A percentile compares a stretch with the other conserved stretches of the same genome.
Conservation (phyloP, 768 basidiomycete genomes). For the Termitomyces eurrhizus region DNA sequence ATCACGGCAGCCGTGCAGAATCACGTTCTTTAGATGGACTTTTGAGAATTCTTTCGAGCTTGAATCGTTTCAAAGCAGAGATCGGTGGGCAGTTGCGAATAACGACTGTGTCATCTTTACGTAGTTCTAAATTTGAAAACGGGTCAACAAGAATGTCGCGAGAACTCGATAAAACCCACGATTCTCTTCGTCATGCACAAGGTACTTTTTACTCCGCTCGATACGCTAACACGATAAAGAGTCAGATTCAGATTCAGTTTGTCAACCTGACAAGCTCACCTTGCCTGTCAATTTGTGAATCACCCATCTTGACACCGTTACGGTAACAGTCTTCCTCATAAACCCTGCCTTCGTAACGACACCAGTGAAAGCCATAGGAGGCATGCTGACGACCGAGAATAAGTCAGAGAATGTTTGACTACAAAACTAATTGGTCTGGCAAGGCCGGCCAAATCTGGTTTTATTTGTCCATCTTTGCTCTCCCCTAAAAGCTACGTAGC, state of each 20-base stretch:
- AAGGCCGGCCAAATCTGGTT: no score
- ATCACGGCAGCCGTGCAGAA: constrained; percentile 10
- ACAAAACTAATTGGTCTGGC: background rate
- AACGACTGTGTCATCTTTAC: constrained; percentile 63
- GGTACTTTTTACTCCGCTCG: constrained; percentile 72
- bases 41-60: constrained; percentile 57
- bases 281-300: constrained; percentile 75
- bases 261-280: constrained; percentile 34
- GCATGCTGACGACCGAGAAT: constrained; percentile 41
- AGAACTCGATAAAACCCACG: constrained; percentile 37
- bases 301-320: constrained; percentile 72
- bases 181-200: constrained; percentile 72
- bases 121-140: constrained; percentile 42
- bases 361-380: constrained; percentile 73
- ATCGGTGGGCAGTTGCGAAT: constrained; percentile 82
- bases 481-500: no score
- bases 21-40: constrained; percentile 68
- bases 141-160: constrained; percentile 3
- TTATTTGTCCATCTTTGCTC: no score
- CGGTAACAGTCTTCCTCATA: constrained; percentile 84
- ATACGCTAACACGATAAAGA: constrained; percentile 46
- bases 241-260: background rate
- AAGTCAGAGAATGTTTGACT: background rate
- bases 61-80: constrained; percentile 77
- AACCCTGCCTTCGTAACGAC: constrained; percentile 76